phyloP scores from a whole-genome alignment of 768 basidiomycete species.

The Termitomyces sp. region DNA sequence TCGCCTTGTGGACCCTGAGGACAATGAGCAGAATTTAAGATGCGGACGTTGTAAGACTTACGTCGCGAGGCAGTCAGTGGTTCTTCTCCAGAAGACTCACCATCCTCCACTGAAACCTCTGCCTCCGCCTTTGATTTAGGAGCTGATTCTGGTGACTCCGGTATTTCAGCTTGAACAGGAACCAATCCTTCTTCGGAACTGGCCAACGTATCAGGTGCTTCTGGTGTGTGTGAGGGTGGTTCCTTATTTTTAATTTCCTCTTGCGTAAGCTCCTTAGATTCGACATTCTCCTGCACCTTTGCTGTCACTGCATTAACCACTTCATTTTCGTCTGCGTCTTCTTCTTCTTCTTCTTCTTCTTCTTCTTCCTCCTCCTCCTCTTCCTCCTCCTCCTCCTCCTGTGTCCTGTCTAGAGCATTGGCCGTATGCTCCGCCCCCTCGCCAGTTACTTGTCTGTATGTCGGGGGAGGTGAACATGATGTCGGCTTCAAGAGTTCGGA shows the following conservation, averaged over 20 bases:
- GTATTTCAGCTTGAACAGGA: constrained; percentile 1
- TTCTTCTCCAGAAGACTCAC: constrained; percentile 26
- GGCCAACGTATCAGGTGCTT: neutral
- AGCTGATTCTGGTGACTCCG: neutral
- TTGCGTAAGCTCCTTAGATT: neutral
- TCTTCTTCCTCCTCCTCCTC: constrained; percentile 11
- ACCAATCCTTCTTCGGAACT: neutral
- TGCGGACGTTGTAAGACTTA: constrained; percentile 15
- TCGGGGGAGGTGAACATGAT: neutral
- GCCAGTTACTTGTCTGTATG: constrained; percentile 3
- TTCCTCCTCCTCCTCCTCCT: constrained; percentile 19
- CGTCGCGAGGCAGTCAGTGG: constrained; percentile 29
- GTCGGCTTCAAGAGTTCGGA: neutral
- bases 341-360: constrained; percentile 5
- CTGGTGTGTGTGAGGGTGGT: neutral
- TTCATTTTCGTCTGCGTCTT: neutral
- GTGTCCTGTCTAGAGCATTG: constrained; percentile 4
- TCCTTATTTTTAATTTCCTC: neutral
- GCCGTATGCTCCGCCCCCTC: constrained; percentile 7
- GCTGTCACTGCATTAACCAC: neutral
- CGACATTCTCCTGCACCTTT: neutral
- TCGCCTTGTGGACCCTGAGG: constrained; percentile 34
- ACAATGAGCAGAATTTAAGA: neutral
- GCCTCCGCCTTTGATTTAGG: constrained; percentile 4
- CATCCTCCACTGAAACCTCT: constrained; percentile 17